A percentile compares a stretch with the other conserved stretches of the same genome.
Conservation (phyloP, 108 stramenopile genomes). For the Aurantiochytrium sp. region DNA sequence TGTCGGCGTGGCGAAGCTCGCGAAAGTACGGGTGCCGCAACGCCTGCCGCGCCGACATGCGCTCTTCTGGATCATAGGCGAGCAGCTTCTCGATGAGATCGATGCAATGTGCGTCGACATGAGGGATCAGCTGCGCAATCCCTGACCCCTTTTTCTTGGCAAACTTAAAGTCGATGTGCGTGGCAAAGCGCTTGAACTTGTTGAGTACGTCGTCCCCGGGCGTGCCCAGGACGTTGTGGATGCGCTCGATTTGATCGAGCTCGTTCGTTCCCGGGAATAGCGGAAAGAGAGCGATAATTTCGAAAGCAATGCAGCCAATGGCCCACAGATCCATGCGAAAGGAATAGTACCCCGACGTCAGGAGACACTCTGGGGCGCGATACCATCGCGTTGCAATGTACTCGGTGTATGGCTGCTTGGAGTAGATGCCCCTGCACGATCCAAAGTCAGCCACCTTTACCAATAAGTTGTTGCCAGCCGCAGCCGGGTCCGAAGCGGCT, state of each 20-base stretch:
- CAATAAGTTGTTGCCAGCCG: conserved; percentile 53
- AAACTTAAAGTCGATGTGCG: conserved; percentile 67
- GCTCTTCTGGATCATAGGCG: conserved; percentile 66
- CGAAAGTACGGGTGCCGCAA: conserved; percentile 69
- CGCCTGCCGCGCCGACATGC: conserved; percentile 66
- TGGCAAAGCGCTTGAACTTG: conserved; percentile 65
- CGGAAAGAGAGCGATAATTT: conserved; percentile 71
- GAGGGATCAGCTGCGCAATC: conserved; percentile 66
- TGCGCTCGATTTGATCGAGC: conserved; percentile 68
- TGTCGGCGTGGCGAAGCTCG: conserved; percentile 48
- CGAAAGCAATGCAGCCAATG: conserved; percentile 75
- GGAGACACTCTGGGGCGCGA: conserved; percentile 71
- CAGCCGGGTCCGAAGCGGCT: not conserved
- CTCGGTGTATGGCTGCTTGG: conserved; percentile 75
- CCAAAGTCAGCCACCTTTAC: conserved; percentile 79
- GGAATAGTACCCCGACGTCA: conserved; percentile 74
- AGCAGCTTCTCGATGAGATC: conserved; percentile 65
- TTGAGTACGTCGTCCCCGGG: conserved; percentile 50
- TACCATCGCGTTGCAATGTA: conserved; percentile 83
- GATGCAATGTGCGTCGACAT: conserved; percentile 56
- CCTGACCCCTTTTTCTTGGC: conserved; percentile 64
- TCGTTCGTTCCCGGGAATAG: conserved; percentile 75
- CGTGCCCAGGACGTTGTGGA: conserved; percentile 69
- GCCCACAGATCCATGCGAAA: conserved; percentile 81
- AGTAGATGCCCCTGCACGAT: conserved; percentile 70